Conservation (phyloP, 2,329 filamentous ascomycete genomes). For the Fusarium piperis region DNA sequence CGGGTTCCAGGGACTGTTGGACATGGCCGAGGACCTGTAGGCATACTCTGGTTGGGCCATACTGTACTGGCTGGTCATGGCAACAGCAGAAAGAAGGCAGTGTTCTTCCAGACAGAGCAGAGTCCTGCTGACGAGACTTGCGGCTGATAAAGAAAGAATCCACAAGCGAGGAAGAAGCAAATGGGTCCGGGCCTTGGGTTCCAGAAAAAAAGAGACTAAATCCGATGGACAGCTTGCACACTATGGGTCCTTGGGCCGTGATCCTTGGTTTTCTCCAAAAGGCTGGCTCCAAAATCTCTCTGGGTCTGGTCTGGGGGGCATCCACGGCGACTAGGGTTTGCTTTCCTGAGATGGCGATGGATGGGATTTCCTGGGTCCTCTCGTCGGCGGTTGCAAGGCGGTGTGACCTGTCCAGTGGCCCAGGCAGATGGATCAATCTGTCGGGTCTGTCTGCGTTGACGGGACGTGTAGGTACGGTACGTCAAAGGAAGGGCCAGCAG, state of each 20-base stretch:
- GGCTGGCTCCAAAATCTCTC: constrained; percentile 39
- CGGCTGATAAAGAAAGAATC: constrained; percentile 45
- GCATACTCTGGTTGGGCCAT: constrained; percentile 60
- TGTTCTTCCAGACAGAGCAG: constrained; percentile 31
- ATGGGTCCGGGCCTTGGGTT: constrained; percentile 38
- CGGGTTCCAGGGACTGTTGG: constrained; percentile 61
- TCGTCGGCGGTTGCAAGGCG: constrained; percentile 42
- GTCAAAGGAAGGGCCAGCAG: constrained; percentile 24
- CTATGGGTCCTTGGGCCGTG: constrained; percentile 45
- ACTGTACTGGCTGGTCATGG: constrained; percentile 51
- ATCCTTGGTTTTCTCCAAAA: constrained; percentile 43
- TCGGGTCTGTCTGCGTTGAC: background rate
- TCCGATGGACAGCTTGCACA: constrained; percentile 43
- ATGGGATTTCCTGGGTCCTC: constrained; percentile 38
- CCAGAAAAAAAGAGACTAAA: constrained; percentile 42
- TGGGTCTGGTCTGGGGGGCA: constrained; percentile 23
- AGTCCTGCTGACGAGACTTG: constrained; percentile 37
- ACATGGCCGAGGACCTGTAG: constrained; percentile 57
- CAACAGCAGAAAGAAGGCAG: constrained; percentile 31
- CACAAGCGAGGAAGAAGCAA: constrained; percentile 39
- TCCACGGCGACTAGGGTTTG: constrained; percentile 43
- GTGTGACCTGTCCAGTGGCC: constrained; percentile 38
- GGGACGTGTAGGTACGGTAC: background rate
- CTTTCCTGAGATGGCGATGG: constrained; percentile 41
- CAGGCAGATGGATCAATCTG: constrained; percentile 42